Conservation (phyloP, 2,329 filamentous ascomycete species). For the Aspergillus aculeatus region DNA sequence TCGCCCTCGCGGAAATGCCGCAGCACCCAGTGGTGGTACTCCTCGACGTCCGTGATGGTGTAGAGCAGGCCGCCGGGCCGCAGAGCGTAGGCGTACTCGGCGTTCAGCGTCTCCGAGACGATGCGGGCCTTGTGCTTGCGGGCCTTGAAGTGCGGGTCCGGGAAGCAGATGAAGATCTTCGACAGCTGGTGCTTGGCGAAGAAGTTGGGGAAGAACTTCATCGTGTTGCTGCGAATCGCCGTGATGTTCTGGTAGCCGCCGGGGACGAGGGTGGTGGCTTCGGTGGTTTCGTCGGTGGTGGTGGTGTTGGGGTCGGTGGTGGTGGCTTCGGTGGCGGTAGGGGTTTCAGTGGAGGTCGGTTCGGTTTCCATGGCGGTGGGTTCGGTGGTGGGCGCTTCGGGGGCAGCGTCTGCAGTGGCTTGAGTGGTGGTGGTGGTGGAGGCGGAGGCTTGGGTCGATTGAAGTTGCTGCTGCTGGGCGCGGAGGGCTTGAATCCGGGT, state of each 20-base stretch:
- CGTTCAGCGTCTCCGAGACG: conserved; percentile 80
- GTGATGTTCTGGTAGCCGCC: conserved; percentile 78
- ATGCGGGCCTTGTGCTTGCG: conserved; percentile 97
- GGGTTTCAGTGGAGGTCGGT: conserved; percentile 3
- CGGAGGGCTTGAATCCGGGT: conserved; percentile 83
- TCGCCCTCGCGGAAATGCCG: conserved; percentile 75
- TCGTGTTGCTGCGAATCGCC: conserved; percentile 88
- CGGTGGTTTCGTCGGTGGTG: background rate
- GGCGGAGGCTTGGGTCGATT: conserved; percentile 14
- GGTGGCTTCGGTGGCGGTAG: background rate
- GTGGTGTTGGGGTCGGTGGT: background rate
- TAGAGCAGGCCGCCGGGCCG: conserved; percentile 83
- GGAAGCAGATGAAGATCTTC: conserved; percentile 97
- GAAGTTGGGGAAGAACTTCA: conserved; percentile 99
- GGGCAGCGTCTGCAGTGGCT: background rate
- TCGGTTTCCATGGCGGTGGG: background rate
- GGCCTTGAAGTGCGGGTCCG: conserved; percentile 96
- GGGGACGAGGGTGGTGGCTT: conserved; percentile 23
- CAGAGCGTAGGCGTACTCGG: conserved; percentile 89
- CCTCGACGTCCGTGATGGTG: conserved; percentile 96
- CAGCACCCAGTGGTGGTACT: conserved; percentile 91
- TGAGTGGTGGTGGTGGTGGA: conserved; percentile 2
- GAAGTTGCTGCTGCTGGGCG: conserved; percentile 35
- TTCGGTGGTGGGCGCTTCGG: conserved; percentile 1
- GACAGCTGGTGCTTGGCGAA: conserved; percentile 76